Evolutionary conservation across 106 monocot species (phyloP).

Genomic region (Dioscorea zingiberensis): DNA sequence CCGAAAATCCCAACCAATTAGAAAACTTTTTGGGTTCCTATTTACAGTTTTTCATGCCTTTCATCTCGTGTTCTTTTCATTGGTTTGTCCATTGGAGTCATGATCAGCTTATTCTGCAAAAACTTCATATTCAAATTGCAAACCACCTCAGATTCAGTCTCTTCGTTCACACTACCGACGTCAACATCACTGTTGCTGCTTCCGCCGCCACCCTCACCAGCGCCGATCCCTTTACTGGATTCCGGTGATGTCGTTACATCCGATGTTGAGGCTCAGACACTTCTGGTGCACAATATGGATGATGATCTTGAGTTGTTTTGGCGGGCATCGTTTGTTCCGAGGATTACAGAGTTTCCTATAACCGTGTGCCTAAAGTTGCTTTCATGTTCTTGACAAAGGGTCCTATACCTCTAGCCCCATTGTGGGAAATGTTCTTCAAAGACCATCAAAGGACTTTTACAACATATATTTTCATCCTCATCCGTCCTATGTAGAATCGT

Average conservation of each 20-base stretch:
- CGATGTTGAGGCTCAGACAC: not conserved
- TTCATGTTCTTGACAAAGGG: constrained; percentile 35
- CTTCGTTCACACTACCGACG: no score
- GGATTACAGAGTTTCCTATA: no score
- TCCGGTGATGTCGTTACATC: not conserved
- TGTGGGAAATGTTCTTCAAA: constrained; percentile 38
- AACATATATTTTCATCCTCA: constrained; percentile 30
- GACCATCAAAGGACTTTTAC: constrained; percentile 14
- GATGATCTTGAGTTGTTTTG: constrained; percentile 15
- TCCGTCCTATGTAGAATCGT: constrained; percentile 14
- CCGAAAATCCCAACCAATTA: no score
- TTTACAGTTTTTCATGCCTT: no score
- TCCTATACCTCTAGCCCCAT: constrained; percentile 23
- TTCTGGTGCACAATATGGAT: constrained; percentile 1
- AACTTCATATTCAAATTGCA: no score
- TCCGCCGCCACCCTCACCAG: not conserved
- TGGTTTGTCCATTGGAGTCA: no score
- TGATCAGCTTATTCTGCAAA: no score
- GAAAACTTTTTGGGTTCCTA: no score
- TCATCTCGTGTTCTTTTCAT: no score
- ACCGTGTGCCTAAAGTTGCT: constrained; percentile 14
- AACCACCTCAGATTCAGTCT: no score
- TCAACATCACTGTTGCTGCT: no score
- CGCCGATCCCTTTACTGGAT: not conserved
- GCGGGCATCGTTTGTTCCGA: not conserved